Conservation (phyloP, 805 yeast species). For the Nakazawaea sp. region DNA sequence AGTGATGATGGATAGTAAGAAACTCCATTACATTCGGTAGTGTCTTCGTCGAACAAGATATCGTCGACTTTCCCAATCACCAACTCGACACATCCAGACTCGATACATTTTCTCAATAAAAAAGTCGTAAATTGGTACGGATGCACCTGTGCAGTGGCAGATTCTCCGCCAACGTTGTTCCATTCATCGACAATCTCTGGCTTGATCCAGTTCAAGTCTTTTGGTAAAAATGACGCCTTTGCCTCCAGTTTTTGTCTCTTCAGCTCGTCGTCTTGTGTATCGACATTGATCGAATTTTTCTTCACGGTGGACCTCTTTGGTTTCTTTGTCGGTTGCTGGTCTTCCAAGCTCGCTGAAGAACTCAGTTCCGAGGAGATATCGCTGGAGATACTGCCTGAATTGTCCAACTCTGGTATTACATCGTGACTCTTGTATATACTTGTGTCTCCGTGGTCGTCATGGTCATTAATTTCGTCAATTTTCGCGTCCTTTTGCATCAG, state of each 20-base stretch:
- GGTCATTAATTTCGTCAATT: neutral
- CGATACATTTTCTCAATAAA: conserved; percentile 71
- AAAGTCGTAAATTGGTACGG: conserved; percentile 91
- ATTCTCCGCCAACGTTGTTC: conserved; percentile 75
- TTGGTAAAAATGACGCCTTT: conserved; percentile 35
- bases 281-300: conserved; percentile 26
- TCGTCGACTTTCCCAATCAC: conserved; percentile 79
- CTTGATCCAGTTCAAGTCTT: conserved; percentile 71
- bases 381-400: conserved; percentile 1
- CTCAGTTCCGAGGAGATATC: conserved; percentile 1
- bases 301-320: conserved; percentile 19
- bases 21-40: conserved; percentile 68
- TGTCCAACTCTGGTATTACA: conserved; percentile 6
- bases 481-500: no score
- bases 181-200: conserved; percentile 59
- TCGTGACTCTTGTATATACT: neutral
- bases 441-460: neutral
- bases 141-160: conserved; percentile 93
- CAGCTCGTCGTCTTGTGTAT: neutral
- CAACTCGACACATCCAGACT: conserved; percentile 76
- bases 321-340: conserved; percentile 8
- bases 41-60: conserved; percentile 51
- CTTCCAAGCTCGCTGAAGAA: conserved; percentile 4
- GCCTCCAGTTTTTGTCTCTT: conserved; percentile 11
- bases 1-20: conserved; percentile 40